Conservation (phyloP, 257 asterid genomes). For the Salvia hispanica region DNA sequence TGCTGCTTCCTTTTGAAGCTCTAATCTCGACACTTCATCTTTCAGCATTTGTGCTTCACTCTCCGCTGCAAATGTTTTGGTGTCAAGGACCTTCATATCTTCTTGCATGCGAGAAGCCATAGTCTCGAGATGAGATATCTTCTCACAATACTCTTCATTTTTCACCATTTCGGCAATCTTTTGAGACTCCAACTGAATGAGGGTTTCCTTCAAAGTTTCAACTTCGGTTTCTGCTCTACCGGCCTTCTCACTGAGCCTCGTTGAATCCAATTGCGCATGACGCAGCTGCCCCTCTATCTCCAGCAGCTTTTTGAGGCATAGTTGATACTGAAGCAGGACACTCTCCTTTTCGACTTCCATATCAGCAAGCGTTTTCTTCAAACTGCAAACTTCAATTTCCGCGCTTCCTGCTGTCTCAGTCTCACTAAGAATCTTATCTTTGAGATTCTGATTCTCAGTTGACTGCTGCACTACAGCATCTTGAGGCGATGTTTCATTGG, state of each 20-base stretch:
- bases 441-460: constrained; percentile 47
- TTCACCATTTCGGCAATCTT: constrained; percentile 52
- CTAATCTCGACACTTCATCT: constrained; percentile 54
- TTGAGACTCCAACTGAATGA: constrained; percentile 59
- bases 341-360: constrained; percentile 64
- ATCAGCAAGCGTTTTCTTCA: constrained; percentile 59
- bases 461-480: constrained; percentile 43
- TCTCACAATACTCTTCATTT: constrained; percentile 51
- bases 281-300: constrained; percentile 61
- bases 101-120: constrained; percentile 51
- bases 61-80: constrained; percentile 55
- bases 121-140: constrained; percentile 53
- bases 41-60: constrained; percentile 47
- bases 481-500: constrained; percentile 28
- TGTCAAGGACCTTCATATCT: constrained; percentile 44
- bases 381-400: constrained; percentile 58
- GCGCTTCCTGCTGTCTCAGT: constrained; percentile 57
- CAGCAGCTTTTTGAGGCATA: constrained; percentile 58
- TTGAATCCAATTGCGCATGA: constrained; percentile 56
- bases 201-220: constrained; percentile 65
- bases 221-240: constrained; percentile 67
- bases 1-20: constrained; percentile 56
- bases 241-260: constrained; percentile 54
- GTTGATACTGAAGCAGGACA: constrained; percentile 59
- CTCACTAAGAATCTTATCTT: constrained; percentile 56